Base-by-base conservation (phyloP, 768 basidiomycete genomes). In the Mycena maculata region DNA sequence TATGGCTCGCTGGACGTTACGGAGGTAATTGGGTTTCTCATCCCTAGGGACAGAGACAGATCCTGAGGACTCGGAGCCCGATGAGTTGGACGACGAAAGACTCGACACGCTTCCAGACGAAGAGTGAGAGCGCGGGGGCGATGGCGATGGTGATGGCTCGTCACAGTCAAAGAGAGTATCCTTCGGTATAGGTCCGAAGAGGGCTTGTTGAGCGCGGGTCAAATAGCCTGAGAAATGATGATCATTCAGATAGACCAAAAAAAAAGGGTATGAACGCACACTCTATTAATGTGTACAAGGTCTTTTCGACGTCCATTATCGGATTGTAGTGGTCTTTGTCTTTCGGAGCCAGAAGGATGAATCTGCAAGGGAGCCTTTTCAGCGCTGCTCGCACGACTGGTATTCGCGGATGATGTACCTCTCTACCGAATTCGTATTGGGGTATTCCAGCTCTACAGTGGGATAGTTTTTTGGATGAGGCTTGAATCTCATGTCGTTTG, bases 271-370 rank as follows among this genome's bases (percentile, higher is more conserved):
- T 36, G 33, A n/a, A 75, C 87, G 33, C 63, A 92, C 92, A 85
- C 78, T 92, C 86, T 64, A 94, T 78, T 49, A 95, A 93, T 53
- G 88, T 88, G 76, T 89, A 84, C 30, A 95, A 77, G 13, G 90
- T 85, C 65, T 85, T 83, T 79, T 93, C 91, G 36, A 95, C 81
- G 73, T 92, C 92, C 83, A 90, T 85, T 61, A 95, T 90, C 16
- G 94, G 94, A 75, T 92, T 91, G 77, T 94, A 95, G 70, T 94
- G 92, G 71, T 95, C 93, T 71, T 88, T 88, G 82, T 95, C 93
- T 73, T 89, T 92, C 31, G 94, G 94, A 47, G 85, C 88, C 57
- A 95, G 85, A 65, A 95, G 84, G 67, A 92, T 85, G 80, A 89
- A 95, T 76, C 92, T 94, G 62, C 15, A 67, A 57, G 8, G 15